phyloP scores from a whole-genome alignment of 1,284 basidiomycete species.

The Wolfiporia cocos region DNA sequence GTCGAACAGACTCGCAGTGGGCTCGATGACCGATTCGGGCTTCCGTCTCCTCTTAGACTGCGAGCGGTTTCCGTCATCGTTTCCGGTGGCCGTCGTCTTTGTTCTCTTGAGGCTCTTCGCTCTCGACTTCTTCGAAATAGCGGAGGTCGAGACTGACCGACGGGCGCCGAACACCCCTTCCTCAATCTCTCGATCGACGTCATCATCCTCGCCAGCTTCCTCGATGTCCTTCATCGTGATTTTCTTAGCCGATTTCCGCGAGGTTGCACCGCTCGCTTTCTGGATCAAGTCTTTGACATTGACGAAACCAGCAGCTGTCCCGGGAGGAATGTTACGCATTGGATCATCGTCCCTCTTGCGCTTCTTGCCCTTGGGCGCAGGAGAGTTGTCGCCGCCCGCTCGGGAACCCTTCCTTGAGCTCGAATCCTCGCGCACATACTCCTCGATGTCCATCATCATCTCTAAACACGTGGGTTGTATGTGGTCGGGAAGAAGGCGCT shows the following conservation, averaged over 20 bases:
- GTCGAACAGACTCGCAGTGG: constrained; percentile 34
- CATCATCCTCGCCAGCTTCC: constrained; percentile 53
- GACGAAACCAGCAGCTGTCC: constrained; percentile 59
- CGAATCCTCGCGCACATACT: constrained; percentile 54
- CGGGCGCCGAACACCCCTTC: constrained; percentile 38
- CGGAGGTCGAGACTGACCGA: constrained; percentile 42
- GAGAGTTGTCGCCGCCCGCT: constrained; percentile 13
- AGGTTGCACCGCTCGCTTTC: constrained; percentile 39
- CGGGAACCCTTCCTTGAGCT: constrained; percentile 27
- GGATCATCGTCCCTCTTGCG: constrained; percentile 66
- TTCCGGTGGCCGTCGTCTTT: constrained; percentile 16
- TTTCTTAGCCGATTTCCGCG: constrained; percentile 22
- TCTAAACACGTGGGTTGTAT: constrained; percentile 76
- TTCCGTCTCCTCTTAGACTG: constrained; percentile 18
- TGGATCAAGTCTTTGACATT: constrained; percentile 53
- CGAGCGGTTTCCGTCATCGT: not conserved
- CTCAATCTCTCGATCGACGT: constrained; percentile 58
- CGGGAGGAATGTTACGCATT: constrained; percentile 58
- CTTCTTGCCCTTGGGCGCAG: constrained; percentile 42
- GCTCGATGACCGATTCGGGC: constrained; percentile 23
- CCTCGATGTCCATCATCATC: constrained; percentile 75
- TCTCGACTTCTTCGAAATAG: constrained; percentile 16
- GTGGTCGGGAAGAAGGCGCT: constrained; percentile 77
- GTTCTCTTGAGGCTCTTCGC: constrained; percentile 35
- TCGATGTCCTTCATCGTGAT: constrained; percentile 38